Percentiles rank a stretch among this genome's conserved stretches.
Evolutionary conservation across 768 basidiomycete genomes (phyloP).

Genomic region (Xerocomus spinulosus): DNA sequence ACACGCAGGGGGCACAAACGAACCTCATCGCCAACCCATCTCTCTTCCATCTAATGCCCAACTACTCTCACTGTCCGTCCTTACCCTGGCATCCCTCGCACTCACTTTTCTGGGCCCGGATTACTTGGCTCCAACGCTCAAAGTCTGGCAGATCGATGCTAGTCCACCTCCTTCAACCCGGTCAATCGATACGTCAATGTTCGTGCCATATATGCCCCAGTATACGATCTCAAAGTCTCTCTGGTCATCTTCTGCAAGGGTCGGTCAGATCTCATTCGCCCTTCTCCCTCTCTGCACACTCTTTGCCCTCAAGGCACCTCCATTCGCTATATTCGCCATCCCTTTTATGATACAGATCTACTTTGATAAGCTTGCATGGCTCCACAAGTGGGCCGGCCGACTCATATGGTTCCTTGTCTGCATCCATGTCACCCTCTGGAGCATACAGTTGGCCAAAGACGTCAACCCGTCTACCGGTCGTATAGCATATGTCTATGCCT

Average conservation of each 20-base stretch:
- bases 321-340: conserved; percentile 67
- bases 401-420: conserved; percentile 61
- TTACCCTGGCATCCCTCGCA: conserved; percentile 41
- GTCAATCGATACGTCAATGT: conserved; percentile 30
- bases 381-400: conserved; percentile 70
- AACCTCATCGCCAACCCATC: conserved; percentile 38
- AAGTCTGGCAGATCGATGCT: conserved; percentile 40
- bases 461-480: conserved; percentile 38
- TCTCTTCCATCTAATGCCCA: conserved; percentile 63
- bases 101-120: conserved; percentile 62
- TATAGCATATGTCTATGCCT: conserved; percentile 47
- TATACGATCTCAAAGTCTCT: conserved; percentile 62
- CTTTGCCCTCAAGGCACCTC: conserved; percentile 65
- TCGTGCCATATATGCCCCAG: conserved; percentile 41
- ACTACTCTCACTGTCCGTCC: conserved; percentile 44
- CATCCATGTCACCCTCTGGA: conserved; percentile 65
- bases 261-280: conserved; percentile 68
- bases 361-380: conserved; percentile 68
- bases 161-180: conserved; percentile 18
- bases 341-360: conserved; percentile 58
- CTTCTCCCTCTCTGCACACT: conserved; percentile 67
- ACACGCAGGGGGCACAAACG: conserved; percentile 32
- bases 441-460: conserved; percentile 57
- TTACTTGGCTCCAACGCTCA: conserved; percentile 52
- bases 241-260: conserved; percentile 67